These are phyloP conservation scores for Chlorokybus atmophyticus DNA, from an alignment of 139 green algal species.

Conservation along the genomic window DNA sequence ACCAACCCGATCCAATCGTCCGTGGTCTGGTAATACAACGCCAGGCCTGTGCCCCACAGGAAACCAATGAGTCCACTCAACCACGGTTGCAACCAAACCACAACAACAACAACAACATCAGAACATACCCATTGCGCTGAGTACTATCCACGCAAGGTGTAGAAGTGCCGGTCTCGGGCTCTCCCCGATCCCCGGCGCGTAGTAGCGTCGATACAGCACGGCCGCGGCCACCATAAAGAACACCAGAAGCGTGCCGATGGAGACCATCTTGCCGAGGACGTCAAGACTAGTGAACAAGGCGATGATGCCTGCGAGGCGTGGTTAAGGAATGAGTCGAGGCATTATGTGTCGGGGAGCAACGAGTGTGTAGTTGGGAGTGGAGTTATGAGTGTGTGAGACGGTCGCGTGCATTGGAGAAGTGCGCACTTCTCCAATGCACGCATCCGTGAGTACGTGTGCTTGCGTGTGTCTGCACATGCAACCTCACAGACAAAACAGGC, in stretches of 20 bases:
- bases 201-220: slow-evolving; percentile 37
- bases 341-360: slow-evolving; percentile 12
- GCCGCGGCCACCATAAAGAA: slow-evolving; percentile 54
- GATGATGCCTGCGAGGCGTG: slow-evolving; percentile 43
- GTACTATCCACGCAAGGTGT: not conserved
- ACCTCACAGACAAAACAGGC: too few species aligned
- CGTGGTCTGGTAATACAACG: too few species aligned
- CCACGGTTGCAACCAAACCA: too few species aligned
- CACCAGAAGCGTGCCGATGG: slow-evolving; percentile 70
- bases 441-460: too few species aligned
- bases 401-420: too few species aligned
- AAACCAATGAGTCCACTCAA: too few species aligned
- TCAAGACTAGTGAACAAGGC: slow-evolving; percentile 66
- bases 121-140: not conserved
- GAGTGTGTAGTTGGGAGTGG: not conserved
- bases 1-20: too few species aligned
- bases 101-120: too few species aligned
- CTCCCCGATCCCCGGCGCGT: slow-evolving; percentile 24
- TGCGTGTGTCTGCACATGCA: too few species aligned
- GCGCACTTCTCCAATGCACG: too few species aligned
- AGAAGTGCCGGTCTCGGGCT: slow-evolving; percentile 10
- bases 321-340: slow-evolving; percentile 26
- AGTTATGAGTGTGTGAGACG: too few species aligned
- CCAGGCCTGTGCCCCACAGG: too few species aligned
- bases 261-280: slow-evolving; percentile 65